phyloP scores from a whole-genome alignment of 139 green algal genomes.

The Ulvella scutata region DNA sequence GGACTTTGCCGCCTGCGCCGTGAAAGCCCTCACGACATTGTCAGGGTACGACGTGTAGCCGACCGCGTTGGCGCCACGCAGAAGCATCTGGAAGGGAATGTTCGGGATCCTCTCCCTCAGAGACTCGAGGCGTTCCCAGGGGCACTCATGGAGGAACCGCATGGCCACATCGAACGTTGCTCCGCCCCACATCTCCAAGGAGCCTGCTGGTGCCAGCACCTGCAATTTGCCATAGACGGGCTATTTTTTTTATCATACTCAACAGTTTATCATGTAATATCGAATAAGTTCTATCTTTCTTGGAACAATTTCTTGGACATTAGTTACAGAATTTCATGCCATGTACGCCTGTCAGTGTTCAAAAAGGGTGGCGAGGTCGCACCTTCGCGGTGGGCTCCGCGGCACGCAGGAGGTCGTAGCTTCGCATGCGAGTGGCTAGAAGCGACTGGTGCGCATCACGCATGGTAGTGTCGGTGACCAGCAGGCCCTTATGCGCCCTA shows the following conservation, averaged over 20 bases:
- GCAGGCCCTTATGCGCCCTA: constrained; percentile 62
- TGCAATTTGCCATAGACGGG: background rate
- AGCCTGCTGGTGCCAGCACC: constrained; percentile 45
- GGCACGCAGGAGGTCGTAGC: constrained; percentile 68
- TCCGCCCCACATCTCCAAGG: constrained; percentile 85
- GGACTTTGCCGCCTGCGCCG: constrained; percentile 31
- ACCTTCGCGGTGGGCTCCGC: constrained; percentile 43
- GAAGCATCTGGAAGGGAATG: constrained; percentile 92
- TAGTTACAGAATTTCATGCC: too few species aligned
- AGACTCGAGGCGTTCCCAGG: constrained; percentile 74
- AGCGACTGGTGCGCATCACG: constrained; percentile 83
- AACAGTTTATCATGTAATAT: too few species aligned
- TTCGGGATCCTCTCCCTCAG: constrained; percentile 72
- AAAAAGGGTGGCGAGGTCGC: background rate
- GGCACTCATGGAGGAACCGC: constrained; percentile 81
- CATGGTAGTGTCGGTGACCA: constrained; percentile 89
- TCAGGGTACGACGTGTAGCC: constrained; percentile 84
- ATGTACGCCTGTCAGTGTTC: too few species aligned
- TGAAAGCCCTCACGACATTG: constrained; percentile 59
- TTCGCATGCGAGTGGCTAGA: constrained; percentile 75
- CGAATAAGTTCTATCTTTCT: too few species aligned
- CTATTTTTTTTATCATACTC: too few species aligned
- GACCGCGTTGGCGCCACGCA: constrained; percentile 80
- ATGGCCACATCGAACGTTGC: constrained; percentile 88
- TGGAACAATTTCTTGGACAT: too few species aligned